A percentile compares a stretch with the other conserved stretches of the same genome.
Evolutionary conservation across 106 monocot species (phyloP).

Genomic region (Gastrodia elata): DNA sequence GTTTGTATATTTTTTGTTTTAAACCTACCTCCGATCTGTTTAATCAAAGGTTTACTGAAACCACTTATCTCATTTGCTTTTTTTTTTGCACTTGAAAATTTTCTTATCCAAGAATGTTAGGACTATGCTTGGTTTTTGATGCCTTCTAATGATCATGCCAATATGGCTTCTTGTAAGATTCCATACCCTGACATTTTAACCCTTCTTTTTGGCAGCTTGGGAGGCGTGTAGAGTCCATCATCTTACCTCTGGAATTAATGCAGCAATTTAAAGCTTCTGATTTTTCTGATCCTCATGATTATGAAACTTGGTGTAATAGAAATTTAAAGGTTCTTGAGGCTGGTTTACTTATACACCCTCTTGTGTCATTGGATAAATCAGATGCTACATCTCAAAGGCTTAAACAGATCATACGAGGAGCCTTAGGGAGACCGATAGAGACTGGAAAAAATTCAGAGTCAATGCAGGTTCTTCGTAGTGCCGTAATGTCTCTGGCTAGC

Average conservation of each 20-base stretch:
- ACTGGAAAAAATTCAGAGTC: slow-evolving; percentile 91
- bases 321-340: slow-evolving; percentile 82
- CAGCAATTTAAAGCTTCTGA: slow-evolving; percentile 95
- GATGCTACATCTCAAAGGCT: slow-evolving; percentile 59
- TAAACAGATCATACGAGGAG: slow-evolving; percentile 50
- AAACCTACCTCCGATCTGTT: background rate
- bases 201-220: slow-evolving; percentile 49
- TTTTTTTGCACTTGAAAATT: background rate
- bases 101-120: background rate
- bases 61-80: background rate
- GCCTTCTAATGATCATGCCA: background rate
- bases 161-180: background rate
- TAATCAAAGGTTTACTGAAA: background rate
- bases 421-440: slow-evolving; percentile 65
- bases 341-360: slow-evolving; percentile 80
- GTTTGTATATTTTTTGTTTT: background rate
- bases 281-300: slow-evolving; percentile 71
- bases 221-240: slow-evolving; percentile 70
- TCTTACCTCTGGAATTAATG: slow-evolving; percentile 72
- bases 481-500: slow-evolving; percentile 61
- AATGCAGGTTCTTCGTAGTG: slow-evolving; percentile 78
- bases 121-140: slow-evolving; percentile 2
- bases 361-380: slow-evolving; percentile 45
- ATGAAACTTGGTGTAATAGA: slow-evolving; percentile 58
- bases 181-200: background rate